Evolutionary conservation across 805 yeast genomes (phyloP), one percentile per base, ranked within the genome.

Genomic region (Middelhovenomyces tepae): DNA sequence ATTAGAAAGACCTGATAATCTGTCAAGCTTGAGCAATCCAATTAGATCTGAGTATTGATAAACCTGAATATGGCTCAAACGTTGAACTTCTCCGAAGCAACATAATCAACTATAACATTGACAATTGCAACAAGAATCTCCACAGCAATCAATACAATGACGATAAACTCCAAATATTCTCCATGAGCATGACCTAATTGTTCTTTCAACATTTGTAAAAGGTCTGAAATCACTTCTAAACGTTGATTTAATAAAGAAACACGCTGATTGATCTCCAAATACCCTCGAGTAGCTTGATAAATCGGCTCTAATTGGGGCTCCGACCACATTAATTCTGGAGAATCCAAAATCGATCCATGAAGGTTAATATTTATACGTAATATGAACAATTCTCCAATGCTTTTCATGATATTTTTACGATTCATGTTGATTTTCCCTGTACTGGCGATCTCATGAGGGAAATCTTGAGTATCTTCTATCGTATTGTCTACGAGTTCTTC

Each of bases 311-410:
- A 65, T 51, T 87, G 95, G 2, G 98, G 98, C 55, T 91, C 97
- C 0, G 96, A 76, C 98, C 98, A 91, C 95, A 91, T 86, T 38
- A 91, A 72, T 56, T 91, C 98, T 1, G 98, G 98, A 1, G 95
- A 83, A 55, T 91, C 98, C 40, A 91, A 64, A 17, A 91, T 93
- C 11, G 67, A 60, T 13, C 69, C 69, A 32, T 63, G 69, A 36
- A 63, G 42, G 36, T 63, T 63, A 42, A 62, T 57, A 37, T 61
- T 44, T 39, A 64, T 64, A 14, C 69, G 53, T 44, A 91, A 62
- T 39, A 91, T 91, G 56, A 91, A 91, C 41, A 91, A 68, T 57
- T 91, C 97, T 8, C 98, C 98, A 37, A 91, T 91, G 38, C 91
- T 79, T 60, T 86, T 91, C 97, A 91, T 91, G 36, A 91, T 91